Percentiles rank a stretch among this genome's conserved stretches.
phyloP scores from a whole-genome alignment of 192 early-diverging fungal genomes.

The Backusella parvicylindrica region DNA sequence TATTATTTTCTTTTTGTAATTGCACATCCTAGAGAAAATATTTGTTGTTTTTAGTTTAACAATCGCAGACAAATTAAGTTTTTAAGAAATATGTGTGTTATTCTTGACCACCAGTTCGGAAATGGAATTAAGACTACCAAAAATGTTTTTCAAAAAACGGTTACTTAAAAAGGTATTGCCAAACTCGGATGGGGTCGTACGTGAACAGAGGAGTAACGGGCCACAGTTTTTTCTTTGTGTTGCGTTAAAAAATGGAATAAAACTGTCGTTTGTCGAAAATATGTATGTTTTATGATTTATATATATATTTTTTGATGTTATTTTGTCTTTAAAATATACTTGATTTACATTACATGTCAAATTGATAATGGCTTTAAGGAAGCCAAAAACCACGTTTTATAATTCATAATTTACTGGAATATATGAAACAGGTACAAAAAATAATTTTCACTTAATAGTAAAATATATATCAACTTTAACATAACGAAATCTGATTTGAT shows the following conservation, averaged over 20 bases:
- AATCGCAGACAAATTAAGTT: no score
- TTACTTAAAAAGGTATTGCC: constrained; percentile 5
- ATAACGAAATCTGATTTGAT: background rate
- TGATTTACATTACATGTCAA: background rate
- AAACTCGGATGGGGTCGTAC: background rate
- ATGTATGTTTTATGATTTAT: background rate
- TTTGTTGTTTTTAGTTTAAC: no score
- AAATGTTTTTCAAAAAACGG: background rate
- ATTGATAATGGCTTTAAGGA: background rate
- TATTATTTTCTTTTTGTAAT: background rate
- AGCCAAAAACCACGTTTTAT: background rate
- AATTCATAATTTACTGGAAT: background rate
- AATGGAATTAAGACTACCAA: background rate
- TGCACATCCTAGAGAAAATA: background rate
- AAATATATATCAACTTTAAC: background rate
- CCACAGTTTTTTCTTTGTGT: background rate
- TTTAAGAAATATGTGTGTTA: no score
- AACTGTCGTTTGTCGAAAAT: background rate
- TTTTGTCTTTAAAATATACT: background rate
- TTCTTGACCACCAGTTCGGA: background rate
- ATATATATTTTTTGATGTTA: background rate
- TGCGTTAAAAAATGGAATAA: background rate
- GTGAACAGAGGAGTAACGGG: background rate
- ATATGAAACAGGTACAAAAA: constrained; percentile 2
- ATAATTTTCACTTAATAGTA: background rate